These are phyloP conservation scores for Xylariaceae sp. DNA, from an alignment of 2,329 filamentous ascomycete genomes.

Conservation along the genomic window DNA sequence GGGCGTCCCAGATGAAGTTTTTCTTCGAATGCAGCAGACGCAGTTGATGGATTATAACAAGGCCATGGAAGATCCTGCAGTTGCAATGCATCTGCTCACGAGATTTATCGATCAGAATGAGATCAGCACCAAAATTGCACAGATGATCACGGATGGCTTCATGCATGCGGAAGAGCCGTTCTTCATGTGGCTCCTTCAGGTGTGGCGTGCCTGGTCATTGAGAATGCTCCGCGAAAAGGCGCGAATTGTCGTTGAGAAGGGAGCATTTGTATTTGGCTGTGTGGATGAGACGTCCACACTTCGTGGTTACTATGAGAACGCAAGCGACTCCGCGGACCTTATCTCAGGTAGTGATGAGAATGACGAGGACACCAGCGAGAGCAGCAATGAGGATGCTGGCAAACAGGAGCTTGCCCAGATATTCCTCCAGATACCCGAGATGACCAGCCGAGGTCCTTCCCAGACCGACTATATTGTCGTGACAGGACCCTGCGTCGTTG, in stretches of 20 bases:
- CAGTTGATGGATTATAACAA: conserved; percentile 66
- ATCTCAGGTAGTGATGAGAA: too few relatives aligned
- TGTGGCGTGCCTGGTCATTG: conserved; percentile 88
- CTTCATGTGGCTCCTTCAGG: conserved; percentile 67
- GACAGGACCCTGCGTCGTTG: conserved; percentile 74
- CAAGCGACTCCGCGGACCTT: not conserved
- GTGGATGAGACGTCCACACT: conserved; percentile 79
- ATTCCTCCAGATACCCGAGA: conserved; percentile 74
- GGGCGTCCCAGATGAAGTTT: conserved; percentile 64
- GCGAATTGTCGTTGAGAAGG: conserved; percentile 73
- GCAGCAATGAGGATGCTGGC: conserved; percentile 31
- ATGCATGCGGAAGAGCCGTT: conserved; percentile 74
- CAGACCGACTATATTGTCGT: conserved; percentile 60
- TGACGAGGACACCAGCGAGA: conserved; percentile 33
- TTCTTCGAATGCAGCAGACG: conserved; percentile 61
- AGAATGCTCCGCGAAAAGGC: conserved; percentile 92
- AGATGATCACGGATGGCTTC: conserved; percentile 77
- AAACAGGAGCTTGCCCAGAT: conserved; percentile 67
- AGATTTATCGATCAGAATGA: conserved; percentile 83
- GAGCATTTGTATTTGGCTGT: conserved; percentile 83
- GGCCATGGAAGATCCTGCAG: conserved; percentile 62
- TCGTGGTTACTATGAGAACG: conserved; percentile 61
- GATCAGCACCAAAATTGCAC: conserved; percentile 68
- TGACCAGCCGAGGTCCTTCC: conserved; percentile 49
- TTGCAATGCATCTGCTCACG: conserved; percentile 65